Evolutionary conservation across 140 eudicot genomes (phyloP).

Genomic region (Anethum foeniculum): DNA sequence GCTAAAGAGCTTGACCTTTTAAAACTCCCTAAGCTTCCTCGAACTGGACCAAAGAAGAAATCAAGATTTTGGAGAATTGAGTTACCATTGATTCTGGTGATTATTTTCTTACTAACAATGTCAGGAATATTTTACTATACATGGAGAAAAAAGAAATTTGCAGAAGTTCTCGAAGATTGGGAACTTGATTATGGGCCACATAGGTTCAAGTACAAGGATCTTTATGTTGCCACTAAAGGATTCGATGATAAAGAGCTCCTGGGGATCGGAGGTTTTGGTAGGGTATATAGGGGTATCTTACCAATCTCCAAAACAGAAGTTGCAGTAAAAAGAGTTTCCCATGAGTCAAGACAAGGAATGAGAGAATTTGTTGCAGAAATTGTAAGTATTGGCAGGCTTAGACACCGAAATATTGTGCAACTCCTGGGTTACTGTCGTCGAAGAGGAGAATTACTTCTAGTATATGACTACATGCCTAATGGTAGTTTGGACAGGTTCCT

Average conservation of each 20-base stretch:
- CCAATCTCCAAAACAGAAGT: background rate
- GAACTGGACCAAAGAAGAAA: background rate
- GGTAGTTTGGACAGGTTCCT: slow-evolving; percentile 62
- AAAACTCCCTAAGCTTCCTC: slow-evolving; percentile 13
- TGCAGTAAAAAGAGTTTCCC: slow-evolving; percentile 22
- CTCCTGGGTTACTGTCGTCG: slow-evolving; percentile 68
- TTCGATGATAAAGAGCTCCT: slow-evolving; percentile 18
- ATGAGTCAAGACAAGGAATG: slow-evolving; percentile 22
- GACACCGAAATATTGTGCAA: slow-evolving; percentile 62
- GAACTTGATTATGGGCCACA: slow-evolving; percentile 20
- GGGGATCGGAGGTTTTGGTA: slow-evolving; percentile 28
- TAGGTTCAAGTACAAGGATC: slow-evolving; percentile 16
- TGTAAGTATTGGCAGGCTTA: slow-evolving; percentile 29
- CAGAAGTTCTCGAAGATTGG: slow-evolving; percentile 20
- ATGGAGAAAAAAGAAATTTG: slow-evolving; percentile 11
- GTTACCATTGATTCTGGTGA: background rate
- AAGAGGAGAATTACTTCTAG: slow-evolving; percentile 49
- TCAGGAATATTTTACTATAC: background rate
- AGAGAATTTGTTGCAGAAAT: slow-evolving; percentile 21
- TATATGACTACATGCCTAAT: slow-evolving; percentile 69
- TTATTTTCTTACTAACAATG: background rate
- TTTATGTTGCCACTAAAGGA: slow-evolving; percentile 17
- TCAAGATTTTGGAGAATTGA: background rate
- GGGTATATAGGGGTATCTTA: slow-evolving; percentile 15
- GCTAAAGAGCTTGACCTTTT: background rate